Evolutionary conservation across 192 early-diverging fungal species (phyloP).

Genomic region (Backusella psychrophila): DNA sequence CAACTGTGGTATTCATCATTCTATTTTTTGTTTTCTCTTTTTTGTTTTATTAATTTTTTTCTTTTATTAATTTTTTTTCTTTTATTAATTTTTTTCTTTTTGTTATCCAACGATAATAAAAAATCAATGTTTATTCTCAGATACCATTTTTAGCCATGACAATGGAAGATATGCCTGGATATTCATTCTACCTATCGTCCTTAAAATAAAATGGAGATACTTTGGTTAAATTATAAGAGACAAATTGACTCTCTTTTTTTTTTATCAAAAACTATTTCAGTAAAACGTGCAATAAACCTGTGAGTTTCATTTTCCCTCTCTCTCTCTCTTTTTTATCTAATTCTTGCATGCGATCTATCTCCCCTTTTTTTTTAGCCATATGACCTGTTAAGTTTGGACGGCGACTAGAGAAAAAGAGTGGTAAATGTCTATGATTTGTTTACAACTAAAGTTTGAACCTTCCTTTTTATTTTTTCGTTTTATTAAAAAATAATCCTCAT

Average conservation of each 20-base stretch:
- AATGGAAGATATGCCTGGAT: neutral
- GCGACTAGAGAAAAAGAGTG: neutral
- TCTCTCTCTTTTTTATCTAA: neutral
- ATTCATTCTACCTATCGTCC: slow-evolving; percentile 1
- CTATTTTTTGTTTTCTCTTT: neutral
- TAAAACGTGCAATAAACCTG: neutral
- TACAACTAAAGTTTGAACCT: neutral
- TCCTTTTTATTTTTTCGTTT: neutral
- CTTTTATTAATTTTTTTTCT: neutral
- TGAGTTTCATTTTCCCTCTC: neutral
- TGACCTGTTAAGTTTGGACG: neutral
- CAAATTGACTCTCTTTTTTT: neutral
- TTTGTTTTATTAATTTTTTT: neutral
- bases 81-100: neutral
- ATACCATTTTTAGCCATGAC: neutral
- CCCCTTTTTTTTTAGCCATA: neutral
- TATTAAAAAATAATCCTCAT: neutral
- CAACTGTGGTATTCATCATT: neutral
- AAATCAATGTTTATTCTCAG: neutral
- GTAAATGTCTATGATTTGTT: neutral
- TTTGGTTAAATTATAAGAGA: neutral
- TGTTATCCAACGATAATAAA: neutral
- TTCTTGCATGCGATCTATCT: neutral
- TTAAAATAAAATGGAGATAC: neutral
- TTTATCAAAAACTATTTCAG: neutral